Percentiles rank a stretch among this genome's conserved stretches.
Conservation (phyloP, 768 basidiomycete genomes). For the Dioszegia crocea region DNA sequence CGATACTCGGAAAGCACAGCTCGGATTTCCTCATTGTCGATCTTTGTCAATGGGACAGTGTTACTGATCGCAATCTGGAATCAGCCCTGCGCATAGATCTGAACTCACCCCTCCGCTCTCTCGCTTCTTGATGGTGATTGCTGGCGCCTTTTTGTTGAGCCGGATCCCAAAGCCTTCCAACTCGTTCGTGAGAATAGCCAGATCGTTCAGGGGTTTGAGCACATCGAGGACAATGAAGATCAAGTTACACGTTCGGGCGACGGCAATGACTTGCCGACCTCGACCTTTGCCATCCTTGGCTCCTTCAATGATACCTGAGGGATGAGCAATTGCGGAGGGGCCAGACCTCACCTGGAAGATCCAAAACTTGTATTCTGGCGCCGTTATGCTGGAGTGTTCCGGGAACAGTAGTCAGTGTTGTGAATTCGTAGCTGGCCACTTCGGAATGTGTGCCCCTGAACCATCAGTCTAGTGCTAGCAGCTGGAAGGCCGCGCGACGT, state of each 20-base stretch:
- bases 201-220: slow-evolving; percentile 90
- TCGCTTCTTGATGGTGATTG: slow-evolving; percentile 61
- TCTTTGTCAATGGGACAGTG: slow-evolving; percentile 90
- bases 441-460: slow-evolving; percentile 95
- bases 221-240: slow-evolving; percentile 99
- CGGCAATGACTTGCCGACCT: slow-evolving; percentile 75
- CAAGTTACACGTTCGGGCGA: slow-evolving; percentile 94
- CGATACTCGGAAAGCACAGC: slow-evolving; percentile 90
- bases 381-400: slow-evolving; percentile 93
- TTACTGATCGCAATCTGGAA: slow-evolving; percentile 84
- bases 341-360: slow-evolving; percentile 65
- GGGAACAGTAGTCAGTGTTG: slow-evolving; percentile 89
- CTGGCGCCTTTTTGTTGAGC: slow-evolving; percentile 89
- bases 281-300: slow-evolving; percentile 93
- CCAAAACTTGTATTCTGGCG: slow-evolving; percentile 90
- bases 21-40: slow-evolving; percentile 93
- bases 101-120: slow-evolving; percentile 63
- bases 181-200: slow-evolving; percentile 82
- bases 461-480: background rate
- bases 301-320: slow-evolving; percentile 96
- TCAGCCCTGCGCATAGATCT: background rate
- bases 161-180: slow-evolving; percentile 98
- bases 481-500: slow-evolving; percentile 4
- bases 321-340: slow-evolving; percentile 6
- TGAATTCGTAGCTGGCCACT: slow-evolving; percentile 94